Evolutionary conservation across 345 rosid species (phyloP).

Genomic region (Pistacia vera): DNA sequence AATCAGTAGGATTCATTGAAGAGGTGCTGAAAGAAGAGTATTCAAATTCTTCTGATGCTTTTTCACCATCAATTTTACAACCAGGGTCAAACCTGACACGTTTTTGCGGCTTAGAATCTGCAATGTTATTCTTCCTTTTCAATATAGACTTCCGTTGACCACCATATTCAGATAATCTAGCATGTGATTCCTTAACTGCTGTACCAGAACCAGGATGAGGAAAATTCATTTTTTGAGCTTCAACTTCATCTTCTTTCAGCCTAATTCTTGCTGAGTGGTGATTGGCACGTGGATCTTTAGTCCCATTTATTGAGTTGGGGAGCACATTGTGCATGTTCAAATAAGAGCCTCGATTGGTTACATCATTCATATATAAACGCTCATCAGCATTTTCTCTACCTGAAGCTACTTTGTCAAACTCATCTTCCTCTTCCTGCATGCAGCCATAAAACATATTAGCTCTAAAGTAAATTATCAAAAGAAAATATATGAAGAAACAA

Average conservation of each 20-base stretch:
- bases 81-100: constrained; percentile 66
- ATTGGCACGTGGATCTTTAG: constrained; percentile 75
- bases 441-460: background rate
- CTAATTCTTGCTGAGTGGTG: constrained; percentile 66
- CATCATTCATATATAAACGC: constrained; percentile 53
- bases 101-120: constrained; percentile 48
- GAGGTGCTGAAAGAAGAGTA: constrained; percentile 9
- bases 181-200: constrained; percentile 17
- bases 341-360: constrained; percentile 36
- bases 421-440: constrained; percentile 86
- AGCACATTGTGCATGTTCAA: constrained; percentile 41
- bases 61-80: constrained; percentile 28
- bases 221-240: constrained; percentile 36
- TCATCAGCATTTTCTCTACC: constrained; percentile 57
- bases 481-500: background rate
- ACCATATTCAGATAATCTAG: constrained; percentile 13
- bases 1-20: constrained; percentile 27
- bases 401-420: constrained; percentile 71
- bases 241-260: constrained; percentile 75
- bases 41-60: constrained; percentile 20
- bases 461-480: background rate
- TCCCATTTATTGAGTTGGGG: constrained; percentile 27
- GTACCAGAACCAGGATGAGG: constrained; percentile 29
- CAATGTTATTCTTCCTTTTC: constrained; percentile 52
- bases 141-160: constrained; percentile 50